Percentiles rank a stretch among this genome's conserved stretches.
Evolutionary conservation across 139 green algal genomes (phyloP).

Genomic region (Chlamydomonas incerta): DNA sequence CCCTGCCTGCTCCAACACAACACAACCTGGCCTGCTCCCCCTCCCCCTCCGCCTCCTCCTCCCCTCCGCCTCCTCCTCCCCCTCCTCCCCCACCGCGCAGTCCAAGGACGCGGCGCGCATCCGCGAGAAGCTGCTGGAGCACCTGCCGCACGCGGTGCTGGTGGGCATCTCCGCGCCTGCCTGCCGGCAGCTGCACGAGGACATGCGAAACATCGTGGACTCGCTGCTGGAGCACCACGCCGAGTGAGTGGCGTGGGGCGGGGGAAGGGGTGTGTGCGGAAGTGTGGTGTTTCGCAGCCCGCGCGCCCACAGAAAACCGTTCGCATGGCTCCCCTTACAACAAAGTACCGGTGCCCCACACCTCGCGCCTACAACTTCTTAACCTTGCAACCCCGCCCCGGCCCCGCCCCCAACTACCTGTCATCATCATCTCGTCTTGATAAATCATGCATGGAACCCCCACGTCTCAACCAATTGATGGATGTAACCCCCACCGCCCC

Average conservation of each 20-base stretch:
- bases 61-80: not conserved
- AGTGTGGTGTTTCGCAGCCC: too few species aligned
- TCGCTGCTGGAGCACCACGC: slow-evolving; percentile 71
- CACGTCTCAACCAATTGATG: too few species aligned
- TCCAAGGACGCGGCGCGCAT: slow-evolving; percentile 29
- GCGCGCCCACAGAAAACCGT: too few species aligned
- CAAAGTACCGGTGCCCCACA: too few species aligned
- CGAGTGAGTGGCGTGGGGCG: slow-evolving; percentile 35
- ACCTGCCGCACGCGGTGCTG: slow-evolving; percentile 85
- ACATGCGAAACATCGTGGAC: slow-evolving; percentile 72
- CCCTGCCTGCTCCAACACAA: not conserved
- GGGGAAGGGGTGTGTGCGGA: too few species aligned
- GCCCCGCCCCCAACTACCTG: too few species aligned
- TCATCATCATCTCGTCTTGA: too few species aligned
- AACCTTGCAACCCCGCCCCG: too few species aligned
- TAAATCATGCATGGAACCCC: too few species aligned
- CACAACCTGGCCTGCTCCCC: not conserved
- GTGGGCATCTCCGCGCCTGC: slow-evolving; percentile 72
- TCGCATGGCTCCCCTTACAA: too few species aligned
- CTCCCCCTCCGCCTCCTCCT: not conserved
- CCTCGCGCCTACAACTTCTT: too few species aligned
- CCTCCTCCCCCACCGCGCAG: too few species aligned
- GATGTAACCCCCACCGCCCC: not conserved
- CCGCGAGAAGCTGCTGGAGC: slow-evolving; percentile 70
- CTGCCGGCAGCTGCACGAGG: slow-evolving; percentile 70